A percentile compares a stretch with the other conserved stretches of the same genome.
Conservation (phyloP, 2,329 filamentous ascomycete species). For the Cladophialophora bantiana region DNA sequence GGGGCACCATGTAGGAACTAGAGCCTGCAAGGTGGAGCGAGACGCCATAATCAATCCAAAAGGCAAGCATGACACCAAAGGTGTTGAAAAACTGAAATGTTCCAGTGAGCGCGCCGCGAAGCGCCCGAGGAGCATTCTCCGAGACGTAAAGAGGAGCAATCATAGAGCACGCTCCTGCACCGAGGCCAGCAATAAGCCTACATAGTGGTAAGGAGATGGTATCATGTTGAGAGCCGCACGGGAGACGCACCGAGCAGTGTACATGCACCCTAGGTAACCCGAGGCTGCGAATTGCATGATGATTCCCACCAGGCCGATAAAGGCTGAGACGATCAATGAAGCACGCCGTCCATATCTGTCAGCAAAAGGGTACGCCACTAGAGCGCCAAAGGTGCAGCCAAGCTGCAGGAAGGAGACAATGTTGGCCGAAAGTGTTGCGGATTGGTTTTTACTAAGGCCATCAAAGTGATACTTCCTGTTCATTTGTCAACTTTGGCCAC, state of each 20-base stretch:
- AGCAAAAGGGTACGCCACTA: slow-evolving; percentile 54
- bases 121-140: slow-evolving; percentile 65
- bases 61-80: slow-evolving; percentile 46
- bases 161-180: slow-evolving; percentile 65
- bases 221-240: background rate
- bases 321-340: slow-evolving; percentile 60
- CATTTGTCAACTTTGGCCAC: slow-evolving; percentile 15
- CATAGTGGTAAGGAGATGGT: background rate
- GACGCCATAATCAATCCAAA: slow-evolving; percentile 60
- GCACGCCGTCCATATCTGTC: slow-evolving; percentile 61
- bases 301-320: slow-evolving; percentile 57
- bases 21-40: slow-evolving; percentile 56
- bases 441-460: slow-evolving; percentile 48
- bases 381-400: slow-evolving; percentile 70
- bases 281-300: slow-evolving; percentile 52
- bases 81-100: slow-evolving; percentile 47
- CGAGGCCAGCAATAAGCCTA: slow-evolving; percentile 62
- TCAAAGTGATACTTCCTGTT: slow-evolving; percentile 62
- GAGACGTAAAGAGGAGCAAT: slow-evolving; percentile 68
- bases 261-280: slow-evolving; percentile 56
- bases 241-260: slow-evolving; percentile 55
- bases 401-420: slow-evolving; percentile 76
- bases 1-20: slow-evolving; percentile 67
- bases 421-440: slow-evolving; percentile 67
- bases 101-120: slow-evolving; percentile 49